Conservation (phyloP, 2,329 filamentous ascomycete genomes). For the Diaporthe aspalathi region DNA sequence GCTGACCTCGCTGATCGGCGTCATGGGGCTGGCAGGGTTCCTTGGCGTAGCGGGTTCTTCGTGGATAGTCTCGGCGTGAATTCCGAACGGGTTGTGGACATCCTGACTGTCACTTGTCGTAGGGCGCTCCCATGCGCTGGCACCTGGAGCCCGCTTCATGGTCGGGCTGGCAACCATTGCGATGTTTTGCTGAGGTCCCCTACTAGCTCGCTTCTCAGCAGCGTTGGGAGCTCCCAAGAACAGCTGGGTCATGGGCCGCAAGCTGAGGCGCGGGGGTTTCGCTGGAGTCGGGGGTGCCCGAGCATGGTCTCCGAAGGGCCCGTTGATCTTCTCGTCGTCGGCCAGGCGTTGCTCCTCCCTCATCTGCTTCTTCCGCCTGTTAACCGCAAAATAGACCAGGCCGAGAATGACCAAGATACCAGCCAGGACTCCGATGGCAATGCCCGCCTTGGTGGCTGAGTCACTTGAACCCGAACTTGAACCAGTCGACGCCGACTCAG, state of each 20-base stretch:
- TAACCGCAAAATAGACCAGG: conserved; percentile 78
- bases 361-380: conserved; percentile 75
- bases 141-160: conserved; percentile 47
- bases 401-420: conserved; percentile 74
- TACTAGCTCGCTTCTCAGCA: conserved; percentile 62
- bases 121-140: conserved; percentile 61
- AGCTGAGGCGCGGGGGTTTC: conserved; percentile 81
- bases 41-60: conserved; percentile 35
- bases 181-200: conserved; percentile 46
- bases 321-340: conserved; percentile 74
- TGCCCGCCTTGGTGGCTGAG: conserved; percentile 75
- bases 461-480: conserved; percentile 43
- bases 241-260: conserved; percentile 88
- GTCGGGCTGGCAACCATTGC: conserved; percentile 48
- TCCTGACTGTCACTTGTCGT: conserved; percentile 59
- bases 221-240: conserved; percentile 67
- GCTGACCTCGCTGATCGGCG: conserved; percentile 37
- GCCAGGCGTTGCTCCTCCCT: conserved; percentile 59
- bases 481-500: conserved; percentile 44
- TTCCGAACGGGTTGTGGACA: conserved; percentile 78
- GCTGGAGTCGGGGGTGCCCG: conserved; percentile 57
- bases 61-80: conserved; percentile 60
- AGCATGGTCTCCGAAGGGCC: conserved; percentile 51
- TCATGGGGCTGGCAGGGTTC: conserved; percentile 29
- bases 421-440: conserved; percentile 84